Evolutionary conservation across 108 stramenopile species (phyloP).

Genomic region (Halocafeteria seosinensis): DNA sequence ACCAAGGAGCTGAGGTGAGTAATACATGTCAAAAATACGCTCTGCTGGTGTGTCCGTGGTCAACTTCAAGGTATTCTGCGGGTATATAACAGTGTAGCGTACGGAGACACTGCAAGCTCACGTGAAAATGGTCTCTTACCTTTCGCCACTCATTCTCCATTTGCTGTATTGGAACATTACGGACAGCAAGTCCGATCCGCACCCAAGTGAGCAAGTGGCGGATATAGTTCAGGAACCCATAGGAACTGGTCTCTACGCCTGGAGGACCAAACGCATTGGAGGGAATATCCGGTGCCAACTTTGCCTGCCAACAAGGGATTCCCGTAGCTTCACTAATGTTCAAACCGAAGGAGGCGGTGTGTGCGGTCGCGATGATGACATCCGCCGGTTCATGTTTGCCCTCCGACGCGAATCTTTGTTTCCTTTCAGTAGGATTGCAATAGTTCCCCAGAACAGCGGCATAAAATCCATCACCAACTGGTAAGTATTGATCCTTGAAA

Average conservation of each 20-base stretch:
- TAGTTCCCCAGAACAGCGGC: not conserved
- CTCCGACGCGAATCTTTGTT: not conserved
- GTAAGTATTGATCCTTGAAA: not conserved
- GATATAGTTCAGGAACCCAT: not conserved
- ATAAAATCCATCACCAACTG: not conserved
- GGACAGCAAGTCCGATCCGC: not conserved
- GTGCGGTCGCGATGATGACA: constrained; percentile 1
- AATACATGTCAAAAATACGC: not conserved
- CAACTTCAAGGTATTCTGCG: no score
- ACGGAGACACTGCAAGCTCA: not conserved
- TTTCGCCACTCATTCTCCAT: constrained; percentile 4
- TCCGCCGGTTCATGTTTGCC: not conserved
- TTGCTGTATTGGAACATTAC: not conserved
- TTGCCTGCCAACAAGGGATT: not conserved
- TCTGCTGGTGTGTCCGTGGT: not conserved
- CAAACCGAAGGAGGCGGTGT: constrained; percentile 3
- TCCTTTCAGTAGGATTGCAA: not conserved
- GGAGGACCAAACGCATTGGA: constrained; percentile 2
- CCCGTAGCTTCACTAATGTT: not conserved
- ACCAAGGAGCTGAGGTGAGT: not conserved
- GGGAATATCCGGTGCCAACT: constrained; percentile 5
- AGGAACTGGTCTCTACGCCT: not conserved
- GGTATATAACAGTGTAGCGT: not conserved
- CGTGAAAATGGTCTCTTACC: not conserved
- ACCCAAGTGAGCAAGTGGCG: not conserved